Conservation (phyloP, 176 grass and related monocot species). For the Puya raimondii region DNA sequence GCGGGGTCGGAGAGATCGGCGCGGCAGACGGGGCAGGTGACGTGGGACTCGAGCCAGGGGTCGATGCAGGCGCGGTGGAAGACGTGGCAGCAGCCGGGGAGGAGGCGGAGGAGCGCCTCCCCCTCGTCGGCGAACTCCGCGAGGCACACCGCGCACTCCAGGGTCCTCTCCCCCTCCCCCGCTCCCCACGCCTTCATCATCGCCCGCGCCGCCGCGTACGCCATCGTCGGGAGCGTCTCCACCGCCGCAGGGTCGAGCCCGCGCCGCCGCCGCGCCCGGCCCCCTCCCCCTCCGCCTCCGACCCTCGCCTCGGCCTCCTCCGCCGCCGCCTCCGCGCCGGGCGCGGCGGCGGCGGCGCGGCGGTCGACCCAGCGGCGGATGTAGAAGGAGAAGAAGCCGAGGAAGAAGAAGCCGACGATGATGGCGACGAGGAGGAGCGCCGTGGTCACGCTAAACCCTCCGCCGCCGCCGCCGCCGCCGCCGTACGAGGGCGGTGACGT, state of each 20-base stretch:
- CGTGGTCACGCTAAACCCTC: slow-evolving; percentile 26
- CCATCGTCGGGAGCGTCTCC: slow-evolving; percentile 57
- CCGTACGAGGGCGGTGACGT: slow-evolving; percentile 10
- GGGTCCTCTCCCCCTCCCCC: slow-evolving; percentile 22
- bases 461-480: neutral
- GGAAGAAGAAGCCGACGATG: slow-evolving; percentile 48
- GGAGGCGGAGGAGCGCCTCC: slow-evolving; percentile 60
- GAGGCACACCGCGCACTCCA: slow-evolving; percentile 82
- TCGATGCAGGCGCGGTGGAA: slow-evolving; percentile 79
- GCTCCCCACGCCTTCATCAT: slow-evolving; percentile 32
- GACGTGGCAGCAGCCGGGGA: slow-evolving; percentile 73
- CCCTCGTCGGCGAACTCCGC: slow-evolving; percentile 49
- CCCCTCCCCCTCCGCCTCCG: neutral
- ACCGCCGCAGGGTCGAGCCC: slow-evolving; percentile 44
- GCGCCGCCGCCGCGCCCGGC: neutral
- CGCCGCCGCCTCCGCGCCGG: slow-evolving; percentile 21
- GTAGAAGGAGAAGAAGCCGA: slow-evolving; percentile 65
- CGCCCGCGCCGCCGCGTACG: slow-evolving; percentile 40
- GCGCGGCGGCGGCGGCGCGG: slow-evolving; percentile 11
- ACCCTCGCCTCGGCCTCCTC: neutral
- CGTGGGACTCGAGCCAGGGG: slow-evolving; percentile 53
- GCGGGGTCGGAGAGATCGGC: slow-evolving; percentile 59
- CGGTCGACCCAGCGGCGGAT: slow-evolving; percentile 33
- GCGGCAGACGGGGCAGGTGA: slow-evolving; percentile 88
- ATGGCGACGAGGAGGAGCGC: slow-evolving; percentile 38